Conservation (phyloP, 495 filamentous ascomycete species). For the Hyaloscypha finlandica region DNA sequence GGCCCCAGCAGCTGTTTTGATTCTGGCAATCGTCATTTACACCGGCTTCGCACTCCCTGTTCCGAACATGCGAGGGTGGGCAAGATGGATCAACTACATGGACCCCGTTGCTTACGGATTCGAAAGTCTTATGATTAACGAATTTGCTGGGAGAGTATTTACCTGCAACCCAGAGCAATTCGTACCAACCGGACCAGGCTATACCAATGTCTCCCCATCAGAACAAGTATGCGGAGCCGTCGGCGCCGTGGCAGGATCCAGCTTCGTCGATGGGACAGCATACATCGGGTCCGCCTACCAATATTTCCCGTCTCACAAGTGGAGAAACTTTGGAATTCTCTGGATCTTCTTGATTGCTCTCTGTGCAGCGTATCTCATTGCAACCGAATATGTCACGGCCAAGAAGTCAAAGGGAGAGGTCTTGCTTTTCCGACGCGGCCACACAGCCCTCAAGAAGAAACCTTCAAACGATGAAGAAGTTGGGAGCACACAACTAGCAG, state of each 20-base stretch:
- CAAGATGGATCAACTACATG: slow-evolving; percentile 85
- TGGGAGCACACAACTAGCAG: slow-evolving; percentile 26
- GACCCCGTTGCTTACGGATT: slow-evolving; percentile 86
- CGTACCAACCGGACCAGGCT: slow-evolving; percentile 18
- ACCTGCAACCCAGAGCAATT: slow-evolving; percentile 10
- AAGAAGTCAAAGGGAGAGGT: slow-evolving; percentile 90
- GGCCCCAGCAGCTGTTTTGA: slow-evolving; percentile 78
- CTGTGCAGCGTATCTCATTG: slow-evolving; percentile 65
- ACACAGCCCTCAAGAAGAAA: slow-evolving; percentile 35
- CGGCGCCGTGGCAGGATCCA: slow-evolving; percentile 20
- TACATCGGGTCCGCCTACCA: slow-evolving; percentile 54
- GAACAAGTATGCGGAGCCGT: slow-evolving; percentile 17
- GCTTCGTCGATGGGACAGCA: slow-evolving; percentile 7
- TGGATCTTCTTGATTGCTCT: slow-evolving; percentile 69
- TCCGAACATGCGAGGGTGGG: slow-evolving; percentile 71
- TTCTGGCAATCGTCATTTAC: slow-evolving; percentile 80
- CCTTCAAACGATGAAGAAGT: slow-evolving; percentile 44
- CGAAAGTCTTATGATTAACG: slow-evolving; percentile 85
- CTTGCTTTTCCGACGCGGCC: slow-evolving; percentile 74
- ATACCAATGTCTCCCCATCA: slow-evolving; percentile 4
- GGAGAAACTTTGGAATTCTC: slow-evolving; percentile 82
- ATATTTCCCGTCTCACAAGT: slow-evolving; percentile 63
- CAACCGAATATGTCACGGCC: slow-evolving; percentile 72
- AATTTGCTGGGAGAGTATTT: slow-evolving; percentile 37
- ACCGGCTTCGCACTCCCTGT: slow-evolving; percentile 84